Evolutionary conservation across 1,139 yeast species (phyloP).

Genomic region (Yamadazyma diddensiae): DNA sequence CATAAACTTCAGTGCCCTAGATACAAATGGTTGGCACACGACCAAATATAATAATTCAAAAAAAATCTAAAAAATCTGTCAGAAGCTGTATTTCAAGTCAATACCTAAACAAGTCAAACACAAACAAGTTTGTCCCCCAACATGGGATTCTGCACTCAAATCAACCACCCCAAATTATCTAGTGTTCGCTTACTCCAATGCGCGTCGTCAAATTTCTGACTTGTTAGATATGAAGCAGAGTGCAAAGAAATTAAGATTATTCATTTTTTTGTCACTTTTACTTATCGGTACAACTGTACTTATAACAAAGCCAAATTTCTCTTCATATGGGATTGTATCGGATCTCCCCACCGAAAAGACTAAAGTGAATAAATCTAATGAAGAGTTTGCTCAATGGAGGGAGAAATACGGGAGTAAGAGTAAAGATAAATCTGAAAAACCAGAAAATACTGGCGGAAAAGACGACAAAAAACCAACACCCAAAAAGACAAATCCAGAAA

Average conservation of each 20-base stretch:
- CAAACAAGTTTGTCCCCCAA: too few relatives aligned
- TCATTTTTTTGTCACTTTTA: conserved; percentile 6
- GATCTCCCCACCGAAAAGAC: too few relatives aligned
- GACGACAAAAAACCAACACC: not conserved
- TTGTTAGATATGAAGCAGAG: conserved; percentile 6
- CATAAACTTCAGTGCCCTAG: too few relatives aligned
- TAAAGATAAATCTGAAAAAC: conserved; percentile 1
- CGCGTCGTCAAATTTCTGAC: not conserved
- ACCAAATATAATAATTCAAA: too few relatives aligned
- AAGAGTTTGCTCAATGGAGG: conserved; percentile 11
- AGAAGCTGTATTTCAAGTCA: too few relatives aligned
- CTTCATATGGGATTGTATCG: not conserved
- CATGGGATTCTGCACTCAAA: too few relatives aligned
- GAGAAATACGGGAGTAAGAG: conserved; percentile 3
- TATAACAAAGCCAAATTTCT: conserved; percentile 1
- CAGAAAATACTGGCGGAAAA: conserved; percentile 1
- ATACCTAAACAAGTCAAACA: too few relatives aligned
- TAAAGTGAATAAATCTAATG: not conserved
- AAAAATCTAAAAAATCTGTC: too few relatives aligned
- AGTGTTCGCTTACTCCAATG: too few relatives aligned
- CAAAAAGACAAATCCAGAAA: not conserved
- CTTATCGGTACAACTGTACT: conserved; percentile 3
- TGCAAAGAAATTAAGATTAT: conserved; percentile 8
- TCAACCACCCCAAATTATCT: too few relatives aligned
- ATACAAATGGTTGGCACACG: too few relatives aligned